phyloP scores from a whole-genome alignment of 2,329 filamentous ascomycete species.

The Venturia effusa region DNA sequence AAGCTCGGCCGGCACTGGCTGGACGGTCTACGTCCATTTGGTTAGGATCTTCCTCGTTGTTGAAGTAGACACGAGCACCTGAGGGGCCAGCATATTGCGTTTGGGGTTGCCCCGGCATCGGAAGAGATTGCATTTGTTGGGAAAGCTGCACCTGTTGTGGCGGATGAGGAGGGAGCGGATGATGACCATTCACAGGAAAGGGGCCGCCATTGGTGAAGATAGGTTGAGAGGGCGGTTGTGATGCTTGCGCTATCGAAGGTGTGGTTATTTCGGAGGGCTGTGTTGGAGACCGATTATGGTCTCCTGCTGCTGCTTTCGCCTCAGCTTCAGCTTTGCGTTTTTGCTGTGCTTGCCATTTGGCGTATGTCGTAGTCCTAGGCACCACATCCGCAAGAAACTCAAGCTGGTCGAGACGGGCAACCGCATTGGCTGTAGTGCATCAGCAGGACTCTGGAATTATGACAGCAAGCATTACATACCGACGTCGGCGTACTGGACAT shows the following conservation, averaged over 20 bases:
- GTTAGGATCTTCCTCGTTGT: conserved; percentile 1
- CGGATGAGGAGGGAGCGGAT: not conserved
- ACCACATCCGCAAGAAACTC: conserved; percentile 91
- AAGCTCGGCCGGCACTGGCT: not conserved
- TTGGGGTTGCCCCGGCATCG: not conserved
- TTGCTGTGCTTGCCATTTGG: conserved; percentile 56
- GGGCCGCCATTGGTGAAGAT: conserved; percentile 1
- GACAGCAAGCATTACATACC: conserved; percentile 38
- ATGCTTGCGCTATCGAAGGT: not conserved
- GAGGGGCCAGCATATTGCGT: conserved; percentile 1
- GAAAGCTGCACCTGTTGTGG: not conserved
- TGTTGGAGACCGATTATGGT: not conserved
- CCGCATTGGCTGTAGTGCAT: conserved; percentile 59
- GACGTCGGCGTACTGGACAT: conserved; percentile 92
- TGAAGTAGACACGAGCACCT: conserved; percentile 2
- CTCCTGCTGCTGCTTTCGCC: not conserved
- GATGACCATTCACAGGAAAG: not conserved
- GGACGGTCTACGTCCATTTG: conserved; percentile 8
- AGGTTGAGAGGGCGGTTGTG: not conserved
- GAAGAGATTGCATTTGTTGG: not conserved
- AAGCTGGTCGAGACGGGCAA: conserved; percentile 81
- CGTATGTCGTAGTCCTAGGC: conserved; percentile 73
- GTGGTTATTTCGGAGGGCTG: not conserved
- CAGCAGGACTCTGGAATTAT: conserved; percentile 12
- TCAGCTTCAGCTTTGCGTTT: conserved; percentile 8